phyloP scores from a whole-genome alignment of 305 asterid species.

The Withania somnifera region DNA sequence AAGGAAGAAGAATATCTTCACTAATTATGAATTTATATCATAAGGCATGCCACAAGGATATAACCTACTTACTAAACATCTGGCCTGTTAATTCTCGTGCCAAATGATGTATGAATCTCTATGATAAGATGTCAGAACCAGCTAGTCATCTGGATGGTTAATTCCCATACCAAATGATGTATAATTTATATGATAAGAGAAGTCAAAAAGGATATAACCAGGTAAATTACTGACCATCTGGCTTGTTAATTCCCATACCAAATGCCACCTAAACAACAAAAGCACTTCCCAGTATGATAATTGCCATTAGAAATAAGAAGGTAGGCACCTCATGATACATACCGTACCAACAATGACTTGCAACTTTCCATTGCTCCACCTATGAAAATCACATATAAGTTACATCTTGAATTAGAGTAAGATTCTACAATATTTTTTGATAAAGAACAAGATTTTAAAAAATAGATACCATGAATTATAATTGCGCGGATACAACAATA shows the following conservation, averaged over 20 bases:
- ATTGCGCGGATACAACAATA: neutral
- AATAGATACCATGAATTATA: neutral
- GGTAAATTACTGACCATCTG: slow-evolving; percentile 62
- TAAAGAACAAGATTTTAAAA: neutral
- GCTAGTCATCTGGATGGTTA: slow-evolving; percentile 91
- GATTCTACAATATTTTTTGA: neutral
- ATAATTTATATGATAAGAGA: neutral
- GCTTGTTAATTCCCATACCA: slow-evolving; percentile 99
- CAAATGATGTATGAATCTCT: neutral
- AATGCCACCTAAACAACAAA: slow-evolving; percentile 71
- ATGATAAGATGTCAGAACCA: neutral
- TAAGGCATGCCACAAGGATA: no score
- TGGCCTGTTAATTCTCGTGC: no score
- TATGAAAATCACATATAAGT: slow-evolving; percentile 21
- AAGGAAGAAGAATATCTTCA: neutral
- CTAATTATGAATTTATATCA: neutral
- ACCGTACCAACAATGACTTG: slow-evolving; percentile 99
- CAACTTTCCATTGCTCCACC: slow-evolving; percentile 87
- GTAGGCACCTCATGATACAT: slow-evolving; percentile 12
- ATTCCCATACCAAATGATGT: slow-evolving; percentile 94
- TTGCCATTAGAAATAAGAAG: neutral
- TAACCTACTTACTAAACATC: no score
- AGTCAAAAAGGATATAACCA: neutral
- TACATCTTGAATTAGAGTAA: neutral
- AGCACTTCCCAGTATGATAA: neutral